Base-by-base conservation (phyloP, 1,284 basidiomycete species). In the Puccinia triticina region DNA sequence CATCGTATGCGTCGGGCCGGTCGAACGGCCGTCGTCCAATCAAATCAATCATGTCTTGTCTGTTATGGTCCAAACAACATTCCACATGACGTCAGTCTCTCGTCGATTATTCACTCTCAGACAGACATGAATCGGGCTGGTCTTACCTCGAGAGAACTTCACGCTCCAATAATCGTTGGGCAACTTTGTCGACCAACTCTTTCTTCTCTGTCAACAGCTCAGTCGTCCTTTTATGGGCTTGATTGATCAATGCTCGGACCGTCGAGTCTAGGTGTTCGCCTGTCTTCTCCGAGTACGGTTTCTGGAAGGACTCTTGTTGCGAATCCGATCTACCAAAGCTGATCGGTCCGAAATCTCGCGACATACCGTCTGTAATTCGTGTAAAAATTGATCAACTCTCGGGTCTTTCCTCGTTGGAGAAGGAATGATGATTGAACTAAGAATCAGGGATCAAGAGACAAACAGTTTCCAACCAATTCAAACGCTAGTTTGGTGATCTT, bases 401-500 rank as follows among this genome's bases (percentile, higher is more conserved):
- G 26, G 10, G 16, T 40, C 26, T 11, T 11, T 23, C 50, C 26
- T 57, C 48, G 8, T 50, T 50, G 2, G 48, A 50, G 2, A 50
- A 16, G n/a, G 55, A 18, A 75, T 57, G 57, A 53, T n/a, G 26
- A 69, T 29, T 76, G 11, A 59, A 43, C 29, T 26, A 16, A 50
- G 69, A 55, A 75, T 75, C 18, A 75, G 26, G n/a, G 26, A 40
- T 32, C 23, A 37, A 80, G 53, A 64, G 50, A 43, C 43, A 21
- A 46, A 86, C 87, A 88, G 82, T 86, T 87, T 16, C 87, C 86
- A 84, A 89, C 89, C 53, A 90, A 94, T 88, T 98, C 96, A 84
- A 96, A 98, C 1, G 96, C 97, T 92, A 98, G 95, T 84, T 93
- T 92, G 12, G 97, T 98, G 85, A 99, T 97, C 89, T 98, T 99